Evolutionary conservation across 2,329 filamentous ascomycete genomes (phyloP), one percentile per base, ranked within the genome.

Genomic region (Pestalotiopsis fici): DNA sequence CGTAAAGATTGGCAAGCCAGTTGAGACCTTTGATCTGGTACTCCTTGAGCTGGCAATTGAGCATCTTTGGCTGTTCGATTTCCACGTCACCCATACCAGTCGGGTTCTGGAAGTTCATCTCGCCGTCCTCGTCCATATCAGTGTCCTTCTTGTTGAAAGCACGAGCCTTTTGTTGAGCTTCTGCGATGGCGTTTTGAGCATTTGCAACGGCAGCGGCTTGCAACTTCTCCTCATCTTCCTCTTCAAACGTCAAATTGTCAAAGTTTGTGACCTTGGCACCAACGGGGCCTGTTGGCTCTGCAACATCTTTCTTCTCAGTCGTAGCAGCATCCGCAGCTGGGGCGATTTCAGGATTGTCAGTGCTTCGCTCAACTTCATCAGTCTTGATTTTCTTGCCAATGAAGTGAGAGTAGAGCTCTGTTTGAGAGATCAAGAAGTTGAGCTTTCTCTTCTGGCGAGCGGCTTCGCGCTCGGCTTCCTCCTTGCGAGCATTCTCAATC

Each of bases 321-420:
- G 80, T 75, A 28, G 77, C 73, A 62, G 83, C 76, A 7, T 82
- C 82, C 64, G 86, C 83, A 61, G 86, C 86, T 11, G 87, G 85
- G 0, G 87, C 86, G 62, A 92, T 90, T 60, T 93, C 91, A 7
- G 90, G 90, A 75, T 95, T 94, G 75, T 96, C 93, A 25, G 94
- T 96, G 61, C 93, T 95, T 68, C 92, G 87, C 81, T 99, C 95
- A 60, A 97, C 94, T 77, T 98, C 95, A 73, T 96, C 92, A 1
- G 95, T 98, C 83, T 97, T 97, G 82, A 98, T 97, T 85, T 99
- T 99, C 84, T 97, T 97, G 79, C 96, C 95, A 74, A 99, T 98
- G 81, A 99, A 99, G 85, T 99, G 96, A 55, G 95, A 98, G 85
- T 99, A 99, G 63, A 99, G 87, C 79, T 99, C 96, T 0, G 96